These are phyloP conservation scores for Arxiozyma bovina DNA, from an alignment of 1,139 yeast genomes.

Conservation along the genomic window DNA sequence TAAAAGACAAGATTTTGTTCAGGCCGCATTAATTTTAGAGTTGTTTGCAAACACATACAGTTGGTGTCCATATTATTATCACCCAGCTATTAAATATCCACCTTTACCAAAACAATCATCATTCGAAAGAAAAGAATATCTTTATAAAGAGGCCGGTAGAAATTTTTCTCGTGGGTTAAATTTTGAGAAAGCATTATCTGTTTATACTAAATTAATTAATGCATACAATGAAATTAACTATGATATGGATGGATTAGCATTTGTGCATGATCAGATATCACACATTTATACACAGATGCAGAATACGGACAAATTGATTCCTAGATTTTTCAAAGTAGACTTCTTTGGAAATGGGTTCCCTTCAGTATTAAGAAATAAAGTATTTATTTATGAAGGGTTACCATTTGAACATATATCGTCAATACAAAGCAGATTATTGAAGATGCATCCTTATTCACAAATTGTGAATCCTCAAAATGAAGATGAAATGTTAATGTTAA, in stretches of 20 bases:
- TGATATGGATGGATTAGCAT: slow-evolving; percentile 69
- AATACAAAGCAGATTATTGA: slow-evolving; percentile 66
- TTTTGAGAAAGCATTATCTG: slow-evolving; percentile 67
- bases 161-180: slow-evolving; percentile 66
- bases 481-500: slow-evolving; percentile 42
- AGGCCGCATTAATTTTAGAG: slow-evolving; percentile 77
- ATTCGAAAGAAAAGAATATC: slow-evolving; percentile 71
- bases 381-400: slow-evolving; percentile 75
- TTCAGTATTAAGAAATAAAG: slow-evolving; percentile 59
- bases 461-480: slow-evolving; percentile 61
- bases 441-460: slow-evolving; percentile 76
- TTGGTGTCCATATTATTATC: slow-evolving; percentile 57
- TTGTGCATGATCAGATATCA: slow-evolving; percentile 62
- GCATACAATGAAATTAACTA: slow-evolving; percentile 68
- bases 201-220: slow-evolving; percentile 67
- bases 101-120: slow-evolving; percentile 70
- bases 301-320: slow-evolving; percentile 60
- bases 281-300: slow-evolving; percentile 61
- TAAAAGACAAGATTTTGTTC: slow-evolving; percentile 55
- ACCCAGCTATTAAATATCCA: slow-evolving; percentile 57
- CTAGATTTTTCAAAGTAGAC: slow-evolving; percentile 72
- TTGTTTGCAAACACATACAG: slow-evolving; percentile 66
- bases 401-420: slow-evolving; percentile 85
- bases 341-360: slow-evolving; percentile 87
- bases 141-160: slow-evolving; percentile 63